Evolutionary conservation across 2,329 filamentous ascomycete genomes (phyloP).

Genomic region (Clarireedia monteithiana): DNA sequence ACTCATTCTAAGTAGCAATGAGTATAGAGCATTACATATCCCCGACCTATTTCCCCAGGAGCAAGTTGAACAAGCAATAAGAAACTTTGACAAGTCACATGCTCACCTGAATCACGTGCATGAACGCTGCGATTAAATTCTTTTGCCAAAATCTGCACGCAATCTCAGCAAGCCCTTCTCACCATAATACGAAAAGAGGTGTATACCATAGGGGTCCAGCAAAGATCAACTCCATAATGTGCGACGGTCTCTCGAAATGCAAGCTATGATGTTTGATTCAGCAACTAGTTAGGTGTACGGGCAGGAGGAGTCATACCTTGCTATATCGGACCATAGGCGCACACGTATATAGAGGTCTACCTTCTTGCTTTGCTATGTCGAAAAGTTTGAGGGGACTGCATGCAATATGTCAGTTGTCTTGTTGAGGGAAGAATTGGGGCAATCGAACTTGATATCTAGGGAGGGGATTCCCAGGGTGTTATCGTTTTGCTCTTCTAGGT

Average conservation of each 20-base stretch:
- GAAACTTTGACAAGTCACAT: neutral
- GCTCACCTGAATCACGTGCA: slow-evolving; percentile 51
- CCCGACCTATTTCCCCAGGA: no score
- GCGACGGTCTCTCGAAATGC: slow-evolving; percentile 62
- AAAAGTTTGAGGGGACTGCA: slow-evolving; percentile 52
- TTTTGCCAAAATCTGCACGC: slow-evolving; percentile 49
- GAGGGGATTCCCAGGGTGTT: neutral
- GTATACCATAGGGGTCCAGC: slow-evolving; percentile 60
- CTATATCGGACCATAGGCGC: slow-evolving; percentile 64
- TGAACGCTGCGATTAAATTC: slow-evolving; percentile 56
- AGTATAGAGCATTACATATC: no score
- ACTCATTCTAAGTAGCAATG: no score
- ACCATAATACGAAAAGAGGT: neutral
- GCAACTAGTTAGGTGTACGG: neutral
- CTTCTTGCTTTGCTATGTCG: slow-evolving; percentile 42
- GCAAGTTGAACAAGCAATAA: neutral
- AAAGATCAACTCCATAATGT: slow-evolving; percentile 56
- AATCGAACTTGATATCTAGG: slow-evolving; percentile 5
- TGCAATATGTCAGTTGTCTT: neutral
- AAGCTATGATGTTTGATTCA: slow-evolving; percentile 37
- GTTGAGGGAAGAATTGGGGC: neutral
- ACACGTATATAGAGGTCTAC: slow-evolving; percentile 48
- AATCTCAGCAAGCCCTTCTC: neutral
- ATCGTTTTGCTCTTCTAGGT: neutral
- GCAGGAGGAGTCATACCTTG: slow-evolving; percentile 32